Percentiles rank a stretch among this genome's conserved stretches.
Conservation (phyloP, 768 basidiomycete genomes). For the Termitomyces heimii region DNA sequence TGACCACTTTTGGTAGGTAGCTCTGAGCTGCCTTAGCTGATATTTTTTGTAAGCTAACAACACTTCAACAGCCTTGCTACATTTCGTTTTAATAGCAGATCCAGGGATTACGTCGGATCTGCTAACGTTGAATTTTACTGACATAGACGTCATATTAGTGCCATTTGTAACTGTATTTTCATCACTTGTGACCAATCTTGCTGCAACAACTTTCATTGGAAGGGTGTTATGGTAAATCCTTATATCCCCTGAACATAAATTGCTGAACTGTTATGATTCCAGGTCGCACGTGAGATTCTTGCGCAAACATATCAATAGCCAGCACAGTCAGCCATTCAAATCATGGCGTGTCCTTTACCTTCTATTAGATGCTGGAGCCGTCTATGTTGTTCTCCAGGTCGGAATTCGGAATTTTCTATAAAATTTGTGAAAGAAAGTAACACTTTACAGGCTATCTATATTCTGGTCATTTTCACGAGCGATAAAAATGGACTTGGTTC, state of each 20-base stretch:
- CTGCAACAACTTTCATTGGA: not conserved
- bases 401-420: not conserved
- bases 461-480: not conserved
- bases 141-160: not conserved
- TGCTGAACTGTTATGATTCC: not conserved
- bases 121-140: no score
- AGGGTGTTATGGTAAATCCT: not conserved
- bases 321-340: not conserved
- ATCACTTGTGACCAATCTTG: not conserved
- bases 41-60: not conserved
- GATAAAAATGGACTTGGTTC: no score
- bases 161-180: not conserved
- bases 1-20: not conserved
- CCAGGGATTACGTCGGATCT: no score
- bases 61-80: not conserved
- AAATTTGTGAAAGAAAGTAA: not conserved
- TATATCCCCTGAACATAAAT: not conserved
- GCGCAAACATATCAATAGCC: not conserved
- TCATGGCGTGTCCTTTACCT: not conserved
- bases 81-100: no score
- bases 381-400: not conserved
- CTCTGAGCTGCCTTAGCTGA: not conserved
- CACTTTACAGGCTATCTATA: not conserved
- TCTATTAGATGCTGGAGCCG: not conserved
- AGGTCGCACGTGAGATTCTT: not conserved